Evolutionary conservation across 169 alveolate genomes (phyloP).

Genomic region (Plasmodium fragile): DNA sequence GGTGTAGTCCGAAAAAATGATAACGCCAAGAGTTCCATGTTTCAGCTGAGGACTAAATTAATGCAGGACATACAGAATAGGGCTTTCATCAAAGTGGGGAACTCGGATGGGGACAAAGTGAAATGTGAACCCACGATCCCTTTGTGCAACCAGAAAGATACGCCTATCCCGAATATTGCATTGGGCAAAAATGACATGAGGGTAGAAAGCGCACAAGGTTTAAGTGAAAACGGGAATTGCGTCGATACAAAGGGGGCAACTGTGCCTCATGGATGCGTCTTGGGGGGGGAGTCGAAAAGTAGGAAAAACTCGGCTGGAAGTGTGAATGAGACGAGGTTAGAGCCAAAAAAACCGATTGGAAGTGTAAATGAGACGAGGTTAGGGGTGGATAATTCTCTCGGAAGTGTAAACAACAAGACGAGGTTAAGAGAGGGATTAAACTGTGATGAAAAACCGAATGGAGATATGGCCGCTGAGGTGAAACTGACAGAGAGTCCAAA

Average conservation of each 20-base stretch:
- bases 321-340: neutral
- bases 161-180: neutral
- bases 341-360: neutral
- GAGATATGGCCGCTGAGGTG: neutral
- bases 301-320: neutral
- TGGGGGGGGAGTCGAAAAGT: neutral
- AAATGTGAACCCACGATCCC: neutral
- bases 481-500: neutral
- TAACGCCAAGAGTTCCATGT: conserved; percentile 25
- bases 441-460: neutral
- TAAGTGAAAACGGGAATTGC: neutral
- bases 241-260: neutral
- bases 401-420: neutral
- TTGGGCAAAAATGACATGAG: neutral
- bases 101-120: neutral
- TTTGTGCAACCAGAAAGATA: neutral
- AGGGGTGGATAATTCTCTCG: neutral
- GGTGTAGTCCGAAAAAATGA: conserved; percentile 21
- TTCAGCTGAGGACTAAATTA: conserved; percentile 44
- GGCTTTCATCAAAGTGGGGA: neutral
- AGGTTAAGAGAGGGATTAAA: neutral
- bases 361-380: too few species aligned
- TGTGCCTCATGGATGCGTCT: neutral
- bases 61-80: conserved; percentile 40
- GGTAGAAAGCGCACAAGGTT: neutral